A percentile compares a stretch with the other conserved stretches of the same genome.
phyloP scores from a whole-genome alignment of 768 basidiomycete genomes.

The Candolleomyces eurysporus region DNA sequence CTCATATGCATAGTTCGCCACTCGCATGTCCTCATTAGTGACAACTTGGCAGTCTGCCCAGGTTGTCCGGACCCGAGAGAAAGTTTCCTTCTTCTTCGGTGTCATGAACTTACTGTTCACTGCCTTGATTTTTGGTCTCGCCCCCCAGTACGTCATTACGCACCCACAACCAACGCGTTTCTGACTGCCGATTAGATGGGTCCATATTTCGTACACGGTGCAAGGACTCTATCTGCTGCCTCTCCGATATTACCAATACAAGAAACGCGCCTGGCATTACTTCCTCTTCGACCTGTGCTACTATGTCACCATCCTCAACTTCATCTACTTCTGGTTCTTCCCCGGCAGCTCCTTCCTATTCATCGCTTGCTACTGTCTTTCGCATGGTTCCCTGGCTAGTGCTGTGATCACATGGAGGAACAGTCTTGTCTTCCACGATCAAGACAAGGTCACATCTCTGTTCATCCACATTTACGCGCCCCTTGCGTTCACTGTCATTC shows the following conservation, averaged over 20 bases:
- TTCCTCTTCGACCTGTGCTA: constrained; percentile 94
- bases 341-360: constrained; percentile 78
- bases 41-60: constrained; percentile 92
- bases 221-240: constrained; percentile 81
- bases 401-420: constrained; percentile 99
- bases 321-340: constrained; percentile 89
- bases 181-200: constrained; percentile 54
- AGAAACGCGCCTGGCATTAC: constrained; percentile 92
- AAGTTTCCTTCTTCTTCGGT: constrained; percentile 89
- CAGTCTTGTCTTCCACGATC: constrained; percentile 95
- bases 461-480: constrained; percentile 96
- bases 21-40: constrained; percentile 73
- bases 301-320: constrained; percentile 88
- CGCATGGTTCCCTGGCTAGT: constrained; percentile 86
- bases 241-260: constrained; percentile 81
- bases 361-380: constrained; percentile 89
- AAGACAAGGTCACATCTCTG: constrained; percentile 93
- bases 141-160: constrained; percentile 66
- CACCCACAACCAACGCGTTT: neutral
- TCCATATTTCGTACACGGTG: constrained; percentile 83
- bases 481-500: constrained; percentile 86
- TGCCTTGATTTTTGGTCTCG: constrained; percentile 83
- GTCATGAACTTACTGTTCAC: constrained; percentile 88
- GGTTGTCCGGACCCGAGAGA: constrained; percentile 78
- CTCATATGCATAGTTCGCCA: constrained; percentile 55